phyloP scores from a whole-genome alignment of 1,139 yeast species.

The Pneumocystis wakefieldiae region DNA sequence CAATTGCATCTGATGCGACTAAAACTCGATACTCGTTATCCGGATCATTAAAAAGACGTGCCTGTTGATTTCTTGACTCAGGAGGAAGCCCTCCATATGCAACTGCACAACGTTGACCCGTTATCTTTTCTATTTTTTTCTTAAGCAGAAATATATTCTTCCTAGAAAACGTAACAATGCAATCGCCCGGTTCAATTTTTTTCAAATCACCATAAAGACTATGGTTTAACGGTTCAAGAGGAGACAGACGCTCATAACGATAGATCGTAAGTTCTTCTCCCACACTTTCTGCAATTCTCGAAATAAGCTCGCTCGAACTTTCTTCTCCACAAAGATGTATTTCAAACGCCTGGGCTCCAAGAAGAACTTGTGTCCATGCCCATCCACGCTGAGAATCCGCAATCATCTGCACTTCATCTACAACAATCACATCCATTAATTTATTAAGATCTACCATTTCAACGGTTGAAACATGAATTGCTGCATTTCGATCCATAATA shows the following conservation, averaged over 20 bases:
- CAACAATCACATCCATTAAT: constrained; percentile 70
- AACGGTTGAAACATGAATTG: constrained; percentile 72
- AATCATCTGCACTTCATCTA: constrained; percentile 95
- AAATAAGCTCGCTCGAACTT: constrained; percentile 54
- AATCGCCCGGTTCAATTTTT: constrained; percentile 52
- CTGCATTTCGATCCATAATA: constrained; percentile 47
- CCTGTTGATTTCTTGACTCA: constrained; percentile 79
- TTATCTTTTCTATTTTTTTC: constrained; percentile 44
- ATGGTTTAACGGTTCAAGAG: constrained; percentile 40
- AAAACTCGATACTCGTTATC: constrained; percentile 58
- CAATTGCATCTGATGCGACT: constrained; percentile 93
- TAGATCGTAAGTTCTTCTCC: constrained; percentile 67
- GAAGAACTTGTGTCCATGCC: constrained; percentile 86
- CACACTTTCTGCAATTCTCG: constrained; percentile 43
- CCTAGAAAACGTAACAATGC: constrained; percentile 78
- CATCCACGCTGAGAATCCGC: constrained; percentile 67
- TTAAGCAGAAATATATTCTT: constrained; percentile 50
- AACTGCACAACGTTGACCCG: constrained; percentile 63
- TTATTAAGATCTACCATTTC: constrained; percentile 71
- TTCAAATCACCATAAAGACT: constrained; percentile 24
- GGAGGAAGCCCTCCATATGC: constrained; percentile 95
- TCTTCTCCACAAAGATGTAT: constrained; percentile 89
- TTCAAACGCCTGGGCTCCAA: constrained; percentile 77
- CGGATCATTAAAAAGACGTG: constrained; percentile 49
- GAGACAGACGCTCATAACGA: constrained; percentile 60